Base-by-base conservation (phyloP, 2,329 filamentous ascomycete species). In the Paraphaeosphaeria sporulosa region DNA sequence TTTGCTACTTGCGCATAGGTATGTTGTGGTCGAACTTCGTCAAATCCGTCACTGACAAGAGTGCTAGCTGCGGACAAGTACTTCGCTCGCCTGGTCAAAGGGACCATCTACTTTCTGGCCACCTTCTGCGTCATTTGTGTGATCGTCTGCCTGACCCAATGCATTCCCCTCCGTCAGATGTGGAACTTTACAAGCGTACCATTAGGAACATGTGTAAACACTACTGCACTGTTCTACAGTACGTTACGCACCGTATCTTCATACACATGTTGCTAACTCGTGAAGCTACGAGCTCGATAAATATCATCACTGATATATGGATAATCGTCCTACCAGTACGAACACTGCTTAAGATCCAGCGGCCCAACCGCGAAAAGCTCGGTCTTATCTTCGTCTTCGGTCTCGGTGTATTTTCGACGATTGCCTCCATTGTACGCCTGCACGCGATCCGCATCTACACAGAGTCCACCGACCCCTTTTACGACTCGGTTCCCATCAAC, bases 251-350 rank as follows among this genome's bases (percentile, higher is more conserved):
- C 55, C 9, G n/a, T n/a, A 34, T 32, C 13, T 34, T 17, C 17
- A 32, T 9, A 40, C 52, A 34, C 30, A 32, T 23, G 30, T 12
- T 7, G 46, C 21, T 54, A 10, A 52, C 38, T 9, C 15, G 13
- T 17, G 17, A 40, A 71, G 66, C 58, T 23, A 69, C 68, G 21
- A 66, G 93, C 0, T 92, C 93, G 0, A 87, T 96, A 76, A 97
- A 97, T 78, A 91, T 97, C 67, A 87, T 94, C 60, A 95, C 93
- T 30, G 93, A 97, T 73, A 83, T 97, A 55, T 91, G 91, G 54
- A 93, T 97, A 59, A 82, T 97, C 34, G 88, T 93, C 34, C 81
- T 97, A 17, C 93, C 94, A 0, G 90, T 97, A 63, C 92, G 92
- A 0, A 91, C 96, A 7, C 82, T 97, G 23, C 96, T 93, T 0